phyloP scores from a whole-genome alignment of 1,284 basidiomycete species.

The Trametes polyzona region DNA sequence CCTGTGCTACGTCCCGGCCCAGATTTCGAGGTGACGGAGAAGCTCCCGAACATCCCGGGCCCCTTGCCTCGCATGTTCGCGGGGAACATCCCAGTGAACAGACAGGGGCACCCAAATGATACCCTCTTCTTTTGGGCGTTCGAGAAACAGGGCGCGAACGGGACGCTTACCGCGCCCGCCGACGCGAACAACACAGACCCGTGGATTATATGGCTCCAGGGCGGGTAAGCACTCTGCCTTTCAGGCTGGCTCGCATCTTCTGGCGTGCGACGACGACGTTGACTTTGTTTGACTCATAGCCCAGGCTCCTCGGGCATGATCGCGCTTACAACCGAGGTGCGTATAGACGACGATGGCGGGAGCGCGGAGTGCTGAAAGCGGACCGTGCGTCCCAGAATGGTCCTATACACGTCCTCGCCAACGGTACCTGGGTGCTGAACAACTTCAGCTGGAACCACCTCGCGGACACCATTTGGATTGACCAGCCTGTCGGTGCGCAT shows the following conservation, averaged over 20 bases:
- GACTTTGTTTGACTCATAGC: neutral
- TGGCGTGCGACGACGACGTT: neutral
- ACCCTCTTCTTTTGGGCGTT: slow-evolving; percentile 77
- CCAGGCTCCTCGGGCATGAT: slow-evolving; percentile 76
- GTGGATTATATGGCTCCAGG: slow-evolving; percentile 79
- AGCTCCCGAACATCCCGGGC: slow-evolving; percentile 68
- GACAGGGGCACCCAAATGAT: slow-evolving; percentile 55
- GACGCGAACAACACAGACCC: slow-evolving; percentile 47
- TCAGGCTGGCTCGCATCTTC: neutral
- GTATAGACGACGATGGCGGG: neutral
- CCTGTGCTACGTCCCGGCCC: too few relatives aligned
- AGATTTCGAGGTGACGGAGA: slow-evolving; percentile 34
- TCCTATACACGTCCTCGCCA: slow-evolving; percentile 57
- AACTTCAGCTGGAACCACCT: slow-evolving; percentile 61
- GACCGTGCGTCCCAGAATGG: slow-evolving; percentile 54
- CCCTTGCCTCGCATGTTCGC: slow-evolving; percentile 61
- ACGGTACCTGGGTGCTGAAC: slow-evolving; percentile 56
- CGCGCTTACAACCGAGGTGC: slow-evolving; percentile 67
- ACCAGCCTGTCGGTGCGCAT: slow-evolving; percentile 58
- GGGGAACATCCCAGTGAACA: slow-evolving; percentile 69
- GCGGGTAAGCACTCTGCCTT: slow-evolving; percentile 46
- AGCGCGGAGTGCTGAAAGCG: neutral
- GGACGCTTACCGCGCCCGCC: slow-evolving; percentile 55
- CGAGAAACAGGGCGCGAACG: slow-evolving; percentile 52
- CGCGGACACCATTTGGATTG: slow-evolving; percentile 71